Evolutionary conservation across 495 filamentous ascomycete species (phyloP), one percentile per base, ranked within the genome.

Genomic region (Glarea lozoyensis): DNA sequence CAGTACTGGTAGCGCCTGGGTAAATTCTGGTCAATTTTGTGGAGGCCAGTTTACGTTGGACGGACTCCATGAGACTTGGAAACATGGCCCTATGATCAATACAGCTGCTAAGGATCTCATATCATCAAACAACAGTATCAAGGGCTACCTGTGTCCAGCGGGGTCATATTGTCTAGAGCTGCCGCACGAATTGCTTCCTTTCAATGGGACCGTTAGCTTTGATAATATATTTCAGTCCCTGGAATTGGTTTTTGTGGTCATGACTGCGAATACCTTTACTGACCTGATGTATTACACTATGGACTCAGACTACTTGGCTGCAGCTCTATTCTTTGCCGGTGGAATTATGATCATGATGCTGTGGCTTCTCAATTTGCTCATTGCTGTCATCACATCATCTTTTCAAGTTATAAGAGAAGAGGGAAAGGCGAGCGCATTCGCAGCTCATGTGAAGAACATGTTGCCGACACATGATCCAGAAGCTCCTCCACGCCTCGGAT

Each of bases 391-490:
- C 54, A 99, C 92, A 0, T 92, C 90, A 17, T 94, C 92, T 6
- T 97, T 99, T 57, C 93, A 99, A 60, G 86, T 99, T 49, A 99
- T 97, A 51, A 77, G 92, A 48, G 92, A 99, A 62, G 92, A 99
- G 60, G 93, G 88, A 63, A 86, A 84, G 60, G 79, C 80, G 33
- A 95, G 88, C 62, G 89, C 92, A 7, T 99, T 99, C 60, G 85
- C 90, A 15, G 76, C 75, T 13, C 76, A 88, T 41, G 74, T 86
- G 20, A 69, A 84, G 39, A 51, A 55, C 11, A 46, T 61, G 21
- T 40, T 61, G 45, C 48, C 60, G 2, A 48, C 58, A 4, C 50
- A 61, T 12, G 61, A 66, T 21, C 63, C 69, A 33, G 74, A 73
- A 21, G 54, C 66, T 23, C 58, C 59, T 25, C 66, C 67, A 20